Base-by-base conservation (phyloP, 331 rosid species). In the Arachis monticola region DNA sequence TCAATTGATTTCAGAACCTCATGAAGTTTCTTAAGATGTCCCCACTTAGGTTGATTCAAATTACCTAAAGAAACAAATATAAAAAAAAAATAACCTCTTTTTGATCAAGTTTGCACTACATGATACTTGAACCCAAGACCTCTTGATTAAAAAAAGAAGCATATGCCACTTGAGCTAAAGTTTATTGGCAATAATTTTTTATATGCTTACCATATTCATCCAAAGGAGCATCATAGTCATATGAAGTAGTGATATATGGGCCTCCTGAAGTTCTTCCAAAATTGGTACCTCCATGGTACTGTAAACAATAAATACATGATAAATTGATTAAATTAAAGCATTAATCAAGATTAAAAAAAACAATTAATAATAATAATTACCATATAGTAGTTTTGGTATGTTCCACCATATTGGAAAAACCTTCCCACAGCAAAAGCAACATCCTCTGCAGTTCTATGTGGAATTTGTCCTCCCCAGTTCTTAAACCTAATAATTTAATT, bases 31-130 rank as follows among this genome's bases (percentile, higher is more conserved):
- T 69, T 79, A 10, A 85, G 69, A 74, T 85, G 86, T 11, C 85
- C 86, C 89, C 89, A 79, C 58, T 85, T 85, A 3, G 87, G 85
- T 53, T 85, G 86, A 67, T 82, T 85, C 57, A 76, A 53, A 45
- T 82, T 77, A 52, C 85, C 85, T 70, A 11, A 4, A n/a, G 42
- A 41, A 44, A 60, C 10, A 2, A 6, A 0, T 57, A 61, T 48
- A 47, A 10, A 17, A 58, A 17, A 17, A 17, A 17, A 17, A 17
- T 17, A 17, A 17, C 22, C 22, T 17, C 22, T 17, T 17, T 17
- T 17, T 17, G 22, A 17, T 17, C 22, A 17, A 17, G 22, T 17
- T 17, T 17, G 22, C 22, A 17, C 22, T 17, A 17, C 22, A 17
- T 17, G 22, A 17, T 17, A 17, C 22, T 17, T 17, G 22, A 17